These are phyloP conservation scores for Suhomyces yuchorum DNA, from an alignment of 1,139 yeast genomes.

Conservation along the genomic window DNA sequence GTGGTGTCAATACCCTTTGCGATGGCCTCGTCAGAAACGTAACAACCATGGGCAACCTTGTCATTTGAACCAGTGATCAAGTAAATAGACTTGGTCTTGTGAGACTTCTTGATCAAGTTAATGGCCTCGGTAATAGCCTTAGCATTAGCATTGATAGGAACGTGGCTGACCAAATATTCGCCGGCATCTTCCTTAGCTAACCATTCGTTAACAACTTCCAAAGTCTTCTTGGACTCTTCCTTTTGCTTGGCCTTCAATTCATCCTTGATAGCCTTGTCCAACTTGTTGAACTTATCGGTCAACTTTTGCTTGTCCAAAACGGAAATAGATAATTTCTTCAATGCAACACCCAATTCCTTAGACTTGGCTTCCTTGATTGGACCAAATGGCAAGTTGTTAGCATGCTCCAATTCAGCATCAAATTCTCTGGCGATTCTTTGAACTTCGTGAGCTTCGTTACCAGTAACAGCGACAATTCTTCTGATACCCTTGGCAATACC, in stretches of 20 bases:
- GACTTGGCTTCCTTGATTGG: constrained; percentile 73
- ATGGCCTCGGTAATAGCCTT: constrained; percentile 94
- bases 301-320: constrained; percentile 78
- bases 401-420: constrained; percentile 57
- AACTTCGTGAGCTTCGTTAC: constrained; percentile 85
- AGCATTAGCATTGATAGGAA: constrained; percentile 79
- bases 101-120: constrained; percentile 76
- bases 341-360: constrained; percentile 80
- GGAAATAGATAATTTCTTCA: constrained; percentile 81
- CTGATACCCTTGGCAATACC: constrained; percentile 99
- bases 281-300: constrained; percentile 69
- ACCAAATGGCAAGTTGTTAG: constrained; percentile 63
- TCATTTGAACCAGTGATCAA: constrained; percentile 75
- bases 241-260: constrained; percentile 85
- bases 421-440: constrained; percentile 81
- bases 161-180: constrained; percentile 62
- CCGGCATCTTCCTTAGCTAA: constrained; percentile 48
- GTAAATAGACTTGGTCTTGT: constrained; percentile 76
- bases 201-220: constrained; percentile 76
- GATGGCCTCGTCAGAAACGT: constrained; percentile 71
- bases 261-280: constrained; percentile 87
- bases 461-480: constrained; percentile 96
- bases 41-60: constrained; percentile 95
- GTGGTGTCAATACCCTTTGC: constrained; percentile 75
- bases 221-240: constrained; percentile 79